These are phyloP conservation scores for Diaporthe vaccinii DNA, from an alignment of 2,329 filamentous ascomycete genomes.

Conservation along the genomic window DNA sequence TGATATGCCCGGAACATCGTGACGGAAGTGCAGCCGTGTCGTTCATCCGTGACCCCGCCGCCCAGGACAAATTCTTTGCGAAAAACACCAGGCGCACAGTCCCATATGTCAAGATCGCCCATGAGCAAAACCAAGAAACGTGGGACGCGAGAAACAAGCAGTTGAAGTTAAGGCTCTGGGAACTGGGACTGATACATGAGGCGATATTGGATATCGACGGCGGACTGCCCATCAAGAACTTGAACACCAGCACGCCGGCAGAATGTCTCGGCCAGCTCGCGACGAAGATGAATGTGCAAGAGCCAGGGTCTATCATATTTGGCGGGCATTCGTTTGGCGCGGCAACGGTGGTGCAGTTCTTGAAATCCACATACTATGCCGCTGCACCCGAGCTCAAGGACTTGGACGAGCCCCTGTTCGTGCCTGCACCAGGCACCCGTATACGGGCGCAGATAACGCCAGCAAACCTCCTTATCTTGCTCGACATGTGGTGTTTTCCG, in stretches of 20 bases:
- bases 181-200: slow-evolving; percentile 79
- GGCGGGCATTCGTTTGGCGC: slow-evolving; percentile 87
- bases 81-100: slow-evolving; percentile 53
- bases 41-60: slow-evolving; percentile 73
- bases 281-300: slow-evolving; percentile 74
- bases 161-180: slow-evolving; percentile 82
- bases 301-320: slow-evolving; percentile 80
- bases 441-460: slow-evolving; percentile 78
- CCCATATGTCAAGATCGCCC: slow-evolving; percentile 68
- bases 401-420: slow-evolving; percentile 72
- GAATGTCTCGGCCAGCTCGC: slow-evolving; percentile 70
- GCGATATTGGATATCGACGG: slow-evolving; percentile 76
- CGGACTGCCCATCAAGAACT: slow-evolving; percentile 63
- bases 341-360: slow-evolving; percentile 79
- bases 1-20: slow-evolving; percentile 85
- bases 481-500: slow-evolving; percentile 87
- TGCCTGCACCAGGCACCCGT: slow-evolving; percentile 65
- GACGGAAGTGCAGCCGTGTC: slow-evolving; percentile 85
- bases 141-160: slow-evolving; percentile 78
- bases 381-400: slow-evolving; percentile 58
- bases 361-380: slow-evolving; percentile 84
- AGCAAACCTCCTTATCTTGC: slow-evolving; percentile 74
- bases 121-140: slow-evolving; percentile 74
- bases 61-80: slow-evolving; percentile 54
- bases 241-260: slow-evolving; percentile 63